Percentiles rank a stretch among this genome's conserved stretches.
phyloP scores from a whole-genome alignment of 345 rosid genomes.

The Cardamine occulta region DNA sequence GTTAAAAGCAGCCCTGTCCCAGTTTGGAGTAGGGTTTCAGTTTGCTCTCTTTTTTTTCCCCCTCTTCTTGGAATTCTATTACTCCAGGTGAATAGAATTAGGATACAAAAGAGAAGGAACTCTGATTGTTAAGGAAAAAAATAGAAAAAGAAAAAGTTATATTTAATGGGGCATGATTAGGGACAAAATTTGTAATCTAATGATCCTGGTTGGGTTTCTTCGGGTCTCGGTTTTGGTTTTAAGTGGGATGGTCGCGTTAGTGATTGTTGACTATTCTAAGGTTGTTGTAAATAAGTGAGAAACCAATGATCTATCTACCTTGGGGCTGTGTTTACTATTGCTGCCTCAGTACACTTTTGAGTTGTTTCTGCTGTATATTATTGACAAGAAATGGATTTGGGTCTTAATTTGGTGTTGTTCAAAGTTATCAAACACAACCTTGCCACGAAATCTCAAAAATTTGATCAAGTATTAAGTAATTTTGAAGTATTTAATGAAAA shows the following conservation, averaged over 20 bases:
- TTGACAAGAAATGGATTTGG: conserved; percentile 13
- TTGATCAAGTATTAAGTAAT: neutral
- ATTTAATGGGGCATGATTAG: conserved; percentile 32
- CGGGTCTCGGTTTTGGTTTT: conserved; percentile 30
- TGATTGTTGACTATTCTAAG: conserved; percentile 10
- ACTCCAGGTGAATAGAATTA: conserved; percentile 42
- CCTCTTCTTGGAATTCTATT: conserved; percentile 41
- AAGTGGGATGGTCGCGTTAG: conserved; percentile 34
- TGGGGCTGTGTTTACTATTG: conserved; percentile 33
- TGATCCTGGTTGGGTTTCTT: conserved; percentile 20
- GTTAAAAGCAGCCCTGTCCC: conserved; percentile 8
- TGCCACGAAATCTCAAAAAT: neutral
- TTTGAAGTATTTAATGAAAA: neutral
- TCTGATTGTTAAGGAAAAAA: conserved; percentile 29
- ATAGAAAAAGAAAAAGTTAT: conserved; percentile 17
- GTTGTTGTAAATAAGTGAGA: conserved; percentile 41
- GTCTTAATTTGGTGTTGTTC: conserved; percentile 7
- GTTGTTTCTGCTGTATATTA: conserved; percentile 15
- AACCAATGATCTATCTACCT: conserved; percentile 34
- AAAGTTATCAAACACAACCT: neutral
- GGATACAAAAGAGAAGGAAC: conserved; percentile 39
- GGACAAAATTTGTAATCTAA: conserved; percentile 29
- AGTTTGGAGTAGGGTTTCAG: conserved; percentile 25
- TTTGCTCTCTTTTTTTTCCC: conserved; percentile 12
- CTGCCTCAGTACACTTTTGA: conserved; percentile 30